Percentiles rank a stretch among this genome's conserved stretches.
These are phyloP conservation scores for Candida peoriensis DNA, from an alignment of 805 yeast genomes.

Conservation along the genomic window DNA sequence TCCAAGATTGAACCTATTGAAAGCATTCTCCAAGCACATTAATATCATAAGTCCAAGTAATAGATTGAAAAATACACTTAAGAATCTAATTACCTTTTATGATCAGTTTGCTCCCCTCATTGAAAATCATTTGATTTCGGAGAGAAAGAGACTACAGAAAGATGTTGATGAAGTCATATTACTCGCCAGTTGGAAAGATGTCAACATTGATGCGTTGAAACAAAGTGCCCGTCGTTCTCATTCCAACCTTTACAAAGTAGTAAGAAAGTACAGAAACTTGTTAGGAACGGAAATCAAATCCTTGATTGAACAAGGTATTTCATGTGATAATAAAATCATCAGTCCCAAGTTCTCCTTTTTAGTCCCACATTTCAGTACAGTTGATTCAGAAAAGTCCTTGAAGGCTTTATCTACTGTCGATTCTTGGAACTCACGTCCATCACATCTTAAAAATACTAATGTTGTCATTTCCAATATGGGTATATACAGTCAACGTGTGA, in stretches of 20 bases:
- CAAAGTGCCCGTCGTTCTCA: constrained; percentile 93
- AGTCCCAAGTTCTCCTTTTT: constrained; percentile 4
- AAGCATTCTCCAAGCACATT: constrained; percentile 59
- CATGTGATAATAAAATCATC: constrained; percentile 18
- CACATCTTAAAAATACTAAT: constrained; percentile 45
- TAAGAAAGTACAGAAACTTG: constrained; percentile 71
- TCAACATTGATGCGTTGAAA: constrained; percentile 85
- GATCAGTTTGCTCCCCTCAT: constrained; percentile 55
- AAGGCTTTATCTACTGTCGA: constrained; percentile 24
- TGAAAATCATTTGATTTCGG: constrained; percentile 36
- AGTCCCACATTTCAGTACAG: constrained; percentile 6
- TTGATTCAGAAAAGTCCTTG: constrained; percentile 10
- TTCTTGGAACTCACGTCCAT: constrained; percentile 53
- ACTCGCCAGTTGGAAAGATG: constrained; percentile 96
- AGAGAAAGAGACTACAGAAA: constrained; percentile 60
- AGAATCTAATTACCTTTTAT: constrained; percentile 59
- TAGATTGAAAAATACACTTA: constrained; percentile 35
- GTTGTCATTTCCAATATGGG: constrained; percentile 53
- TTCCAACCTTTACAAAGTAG: constrained; percentile 71
- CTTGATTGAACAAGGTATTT: constrained; percentile 58
- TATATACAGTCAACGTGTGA: constrained; percentile 34
- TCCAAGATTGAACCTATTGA: constrained; percentile 53
- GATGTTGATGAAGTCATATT: constrained; percentile 80
- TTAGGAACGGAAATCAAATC: constrained; percentile 46
- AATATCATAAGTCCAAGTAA: constrained; percentile 26